These are phyloP conservation scores for Rhodamnia rubescens DNA, from an alignment of 345 rosid genomes.

Conservation along the genomic window DNA sequence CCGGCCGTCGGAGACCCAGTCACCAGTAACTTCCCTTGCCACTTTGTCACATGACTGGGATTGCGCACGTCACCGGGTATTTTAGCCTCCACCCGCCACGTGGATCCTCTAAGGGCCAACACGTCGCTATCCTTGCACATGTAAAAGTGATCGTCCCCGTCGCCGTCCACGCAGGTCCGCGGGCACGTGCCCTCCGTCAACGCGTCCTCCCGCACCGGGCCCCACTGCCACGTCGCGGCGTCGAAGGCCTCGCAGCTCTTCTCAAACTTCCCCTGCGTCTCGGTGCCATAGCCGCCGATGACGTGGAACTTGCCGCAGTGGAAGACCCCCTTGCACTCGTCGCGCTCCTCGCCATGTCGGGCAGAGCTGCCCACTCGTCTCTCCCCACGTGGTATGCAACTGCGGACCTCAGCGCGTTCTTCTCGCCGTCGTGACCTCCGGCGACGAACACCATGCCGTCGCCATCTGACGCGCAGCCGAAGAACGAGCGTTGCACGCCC, in stretches of 20 bases:
- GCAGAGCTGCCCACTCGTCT: constrained; percentile 42
- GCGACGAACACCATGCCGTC: constrained; percentile 53
- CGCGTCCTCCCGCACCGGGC: constrained; percentile 2
- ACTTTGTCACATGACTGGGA: constrained; percentile 17
- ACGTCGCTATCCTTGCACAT: constrained; percentile 31
- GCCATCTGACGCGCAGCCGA: constrained; percentile 54
- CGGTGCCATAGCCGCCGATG: constrained; percentile 71
- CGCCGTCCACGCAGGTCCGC: constrained; percentile 11
- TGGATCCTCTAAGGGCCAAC: neutral
- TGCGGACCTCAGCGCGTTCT: constrained; percentile 58
- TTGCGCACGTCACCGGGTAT: constrained; percentile 43
- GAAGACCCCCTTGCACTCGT: constrained; percentile 60
- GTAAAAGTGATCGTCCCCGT: constrained; percentile 15
- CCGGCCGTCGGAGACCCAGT: constrained; percentile 34
- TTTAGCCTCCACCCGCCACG: constrained; percentile 34
- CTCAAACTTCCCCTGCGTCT: constrained; percentile 61
- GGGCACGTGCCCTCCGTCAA: constrained; percentile 22
- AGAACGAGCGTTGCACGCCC: constrained; percentile 43
- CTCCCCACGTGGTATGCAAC: constrained; percentile 40
- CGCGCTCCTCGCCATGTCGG: constrained; percentile 73
- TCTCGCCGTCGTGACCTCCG: constrained; percentile 69
- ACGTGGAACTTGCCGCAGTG: constrained; percentile 52
- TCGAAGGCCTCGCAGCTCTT: constrained; percentile 38
- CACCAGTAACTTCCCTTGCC: constrained; percentile 37
- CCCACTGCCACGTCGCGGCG: constrained; percentile 33